phyloP scores from a whole-genome alignment of 2,329 filamentous ascomycete genomes.

The Eurotiales sp. region DNA sequence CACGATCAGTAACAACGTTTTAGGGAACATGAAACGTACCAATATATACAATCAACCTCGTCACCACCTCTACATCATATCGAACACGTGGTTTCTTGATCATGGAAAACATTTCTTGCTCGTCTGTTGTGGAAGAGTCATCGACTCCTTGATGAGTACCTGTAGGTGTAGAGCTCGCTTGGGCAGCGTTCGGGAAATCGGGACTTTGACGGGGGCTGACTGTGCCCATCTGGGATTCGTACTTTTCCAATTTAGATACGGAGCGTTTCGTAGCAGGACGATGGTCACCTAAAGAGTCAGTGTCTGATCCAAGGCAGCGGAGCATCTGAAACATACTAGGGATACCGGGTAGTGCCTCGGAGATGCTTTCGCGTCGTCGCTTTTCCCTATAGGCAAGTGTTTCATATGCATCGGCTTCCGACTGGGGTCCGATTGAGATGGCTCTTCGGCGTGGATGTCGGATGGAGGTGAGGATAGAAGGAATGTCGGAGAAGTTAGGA shows the following conservation, averaged over 20 bases:
- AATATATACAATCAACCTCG: conserved; percentile 90
- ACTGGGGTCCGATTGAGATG: conserved; percentile 89
- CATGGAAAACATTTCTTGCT: conserved; percentile 77
- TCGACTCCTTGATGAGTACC: conserved; percentile 27
- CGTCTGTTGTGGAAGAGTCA: conserved; percentile 48
- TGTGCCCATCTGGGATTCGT: conserved; percentile 71
- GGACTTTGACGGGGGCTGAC: conserved; percentile 45
- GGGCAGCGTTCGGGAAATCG: conserved; percentile 23
- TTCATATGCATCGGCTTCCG: conserved; percentile 93
- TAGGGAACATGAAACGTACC: conserved; percentile 50
- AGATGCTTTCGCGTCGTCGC: conserved; percentile 57
- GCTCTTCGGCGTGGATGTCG: conserved; percentile 74
- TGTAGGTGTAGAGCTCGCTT: conserved; percentile 18
- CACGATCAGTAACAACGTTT: conserved; percentile 4
- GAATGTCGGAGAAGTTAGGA: conserved; percentile 82
- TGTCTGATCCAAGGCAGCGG: neutral
- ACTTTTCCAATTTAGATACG: conserved; percentile 56
- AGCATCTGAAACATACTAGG: conserved; percentile 11
- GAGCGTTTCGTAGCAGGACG: conserved; percentile 34
- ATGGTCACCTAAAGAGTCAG: conserved; percentile 2
- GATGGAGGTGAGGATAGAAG: conserved; percentile 75
- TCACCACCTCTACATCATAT: conserved; percentile 98
- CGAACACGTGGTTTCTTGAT: conserved; percentile 82
- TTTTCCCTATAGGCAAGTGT: conserved; percentile 85
- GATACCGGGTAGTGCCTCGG: conserved; percentile 26